These are phyloP conservation scores for Psilocybe cubensis DNA, from an alignment of 768 basidiomycete species.

Conservation along the genomic window DNA sequence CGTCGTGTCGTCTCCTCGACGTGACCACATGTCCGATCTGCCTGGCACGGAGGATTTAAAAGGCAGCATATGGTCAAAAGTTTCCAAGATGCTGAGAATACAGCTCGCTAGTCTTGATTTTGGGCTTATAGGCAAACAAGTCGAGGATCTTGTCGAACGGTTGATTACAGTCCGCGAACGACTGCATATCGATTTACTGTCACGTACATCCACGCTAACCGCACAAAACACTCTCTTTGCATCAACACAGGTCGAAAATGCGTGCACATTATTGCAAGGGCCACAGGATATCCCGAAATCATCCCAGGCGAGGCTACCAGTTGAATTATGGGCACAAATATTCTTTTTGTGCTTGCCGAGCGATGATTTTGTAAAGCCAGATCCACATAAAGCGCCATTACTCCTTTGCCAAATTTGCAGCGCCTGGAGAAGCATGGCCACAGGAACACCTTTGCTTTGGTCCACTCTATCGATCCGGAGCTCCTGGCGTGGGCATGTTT, in stretches of 20 bases:
- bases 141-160: neutral
- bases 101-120: slow-evolving; percentile 3
- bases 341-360: slow-evolving; percentile 23
- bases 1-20: neutral
- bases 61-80: neutral
- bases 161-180: slow-evolving; percentile 2
- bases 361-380: slow-evolving; percentile 22
- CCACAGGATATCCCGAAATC: slow-evolving; percentile 2
- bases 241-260: too few relatives aligned
- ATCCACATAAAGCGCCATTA: slow-evolving; percentile 19
- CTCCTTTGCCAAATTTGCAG: slow-evolving; percentile 26
- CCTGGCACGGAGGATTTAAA: neutral
- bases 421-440: slow-evolving; percentile 24
- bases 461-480: slow-evolving; percentile 20
- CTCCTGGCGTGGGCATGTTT: slow-evolving; percentile 15
- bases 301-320: slow-evolving; percentile 13
- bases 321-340: slow-evolving; percentile 29
- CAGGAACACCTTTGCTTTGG: slow-evolving; percentile 26
- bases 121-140: neutral
- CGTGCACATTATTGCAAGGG: neutral
- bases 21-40: neutral
- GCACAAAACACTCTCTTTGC: slow-evolving; percentile 1
- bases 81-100: neutral
- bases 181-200: slow-evolving; percentile 6
- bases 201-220: neutral